Evolutionary conservation across 2,329 filamentous ascomycete species (phyloP).

Genomic region (Xylariaceae sp.): DNA sequence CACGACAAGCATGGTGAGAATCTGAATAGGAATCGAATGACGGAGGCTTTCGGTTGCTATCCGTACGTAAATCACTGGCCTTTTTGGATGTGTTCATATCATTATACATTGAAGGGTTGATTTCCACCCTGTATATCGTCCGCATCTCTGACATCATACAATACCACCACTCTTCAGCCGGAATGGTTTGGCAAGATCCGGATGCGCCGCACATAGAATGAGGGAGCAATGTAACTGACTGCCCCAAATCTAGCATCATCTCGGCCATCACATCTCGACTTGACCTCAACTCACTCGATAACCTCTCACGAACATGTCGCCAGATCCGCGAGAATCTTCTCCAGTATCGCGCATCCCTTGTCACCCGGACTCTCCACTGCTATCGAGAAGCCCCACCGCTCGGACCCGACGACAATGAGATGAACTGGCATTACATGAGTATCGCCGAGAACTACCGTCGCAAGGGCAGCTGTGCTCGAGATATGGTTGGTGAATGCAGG

Average conservation of each 20-base stretch:
- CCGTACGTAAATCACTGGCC: slow-evolving; percentile 49
- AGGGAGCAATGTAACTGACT: slow-evolving; percentile 10
- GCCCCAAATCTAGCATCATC: slow-evolving; percentile 56
- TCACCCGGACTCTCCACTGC: slow-evolving; percentile 73
- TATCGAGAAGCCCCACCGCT: slow-evolving; percentile 59
- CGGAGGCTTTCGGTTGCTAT: slow-evolving; percentile 61
- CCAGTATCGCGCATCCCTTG: slow-evolving; percentile 69
- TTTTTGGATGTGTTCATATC: slow-evolving; percentile 19
- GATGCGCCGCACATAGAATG: background rate
- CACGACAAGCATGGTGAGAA: slow-evolving; percentile 32
- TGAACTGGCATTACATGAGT: slow-evolving; percentile 56
- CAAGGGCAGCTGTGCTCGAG: slow-evolving; percentile 73
- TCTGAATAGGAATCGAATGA: slow-evolving; percentile 55
- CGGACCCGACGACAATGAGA: slow-evolving; percentile 51
- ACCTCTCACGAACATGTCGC: slow-evolving; percentile 75
- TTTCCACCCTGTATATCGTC: background rate
- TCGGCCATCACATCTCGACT: slow-evolving; percentile 69
- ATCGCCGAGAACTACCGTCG: slow-evolving; percentile 46
- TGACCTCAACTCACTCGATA: slow-evolving; percentile 82
- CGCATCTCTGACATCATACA: slow-evolving; percentile 1
- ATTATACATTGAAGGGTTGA: background rate
- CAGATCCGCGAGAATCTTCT: slow-evolving; percentile 72
- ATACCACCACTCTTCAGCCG: background rate
- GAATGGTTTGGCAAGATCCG: slow-evolving; percentile 7
- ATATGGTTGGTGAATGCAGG: slow-evolving; percentile 79